Percentiles rank a stretch among this genome's conserved stretches.
These are phyloP conservation scores for Dichotomocladium elegans DNA, from an alignment of 371 early-diverging fungal species.

Conservation along the genomic window DNA sequence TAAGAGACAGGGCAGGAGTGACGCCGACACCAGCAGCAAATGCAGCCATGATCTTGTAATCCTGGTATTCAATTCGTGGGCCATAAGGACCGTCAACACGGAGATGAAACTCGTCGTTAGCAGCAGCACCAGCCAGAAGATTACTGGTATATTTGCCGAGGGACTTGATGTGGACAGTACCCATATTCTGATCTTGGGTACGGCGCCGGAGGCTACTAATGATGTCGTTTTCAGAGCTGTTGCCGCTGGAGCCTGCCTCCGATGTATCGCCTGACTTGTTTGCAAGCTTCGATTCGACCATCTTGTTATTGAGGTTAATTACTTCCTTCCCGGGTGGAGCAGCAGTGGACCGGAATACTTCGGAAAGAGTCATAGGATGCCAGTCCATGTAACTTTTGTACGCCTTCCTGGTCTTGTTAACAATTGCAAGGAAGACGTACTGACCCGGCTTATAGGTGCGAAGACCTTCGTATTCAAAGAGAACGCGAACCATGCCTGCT, in stretches of 20 bases:
- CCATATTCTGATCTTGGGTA: conserved; percentile 9
- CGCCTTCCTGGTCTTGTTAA: conserved; percentile 5
- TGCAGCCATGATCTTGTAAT: conserved; percentile 26
- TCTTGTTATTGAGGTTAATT: conserved; percentile 1
- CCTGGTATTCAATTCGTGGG: conserved; percentile 35
- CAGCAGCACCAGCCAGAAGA: conserved; percentile 5
- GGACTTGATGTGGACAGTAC: conserved; percentile 41
- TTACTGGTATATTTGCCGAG: conserved; percentile 28
- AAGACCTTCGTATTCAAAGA: conserved; percentile 28
- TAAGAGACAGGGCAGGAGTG: conserved; percentile 38
- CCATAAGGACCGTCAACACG: conserved; percentile 45
- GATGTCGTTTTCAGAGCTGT: background rate
- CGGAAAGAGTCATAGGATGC: conserved; percentile 46
- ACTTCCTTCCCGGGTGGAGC: background rate
- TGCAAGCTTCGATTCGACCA: no score
- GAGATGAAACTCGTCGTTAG: conserved; percentile 13
- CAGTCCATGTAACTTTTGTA: conserved; percentile 30
- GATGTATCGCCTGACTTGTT: no score
- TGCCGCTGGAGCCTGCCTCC: background rate
- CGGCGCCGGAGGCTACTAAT: background rate
- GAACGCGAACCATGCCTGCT: conserved; percentile 29
- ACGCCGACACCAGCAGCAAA: conserved; percentile 44
- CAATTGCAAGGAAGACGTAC: conserved; percentile 37
- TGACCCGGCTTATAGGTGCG: conserved; percentile 36
- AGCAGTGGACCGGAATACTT: conserved; percentile 10